A percentile compares a stretch with the other conserved stretches of the same genome.
These are phyloP conservation scores for Typha latifolia DNA, from an alignment of 176 grass and related monocot genomes.

Conservation along the genomic window DNA sequence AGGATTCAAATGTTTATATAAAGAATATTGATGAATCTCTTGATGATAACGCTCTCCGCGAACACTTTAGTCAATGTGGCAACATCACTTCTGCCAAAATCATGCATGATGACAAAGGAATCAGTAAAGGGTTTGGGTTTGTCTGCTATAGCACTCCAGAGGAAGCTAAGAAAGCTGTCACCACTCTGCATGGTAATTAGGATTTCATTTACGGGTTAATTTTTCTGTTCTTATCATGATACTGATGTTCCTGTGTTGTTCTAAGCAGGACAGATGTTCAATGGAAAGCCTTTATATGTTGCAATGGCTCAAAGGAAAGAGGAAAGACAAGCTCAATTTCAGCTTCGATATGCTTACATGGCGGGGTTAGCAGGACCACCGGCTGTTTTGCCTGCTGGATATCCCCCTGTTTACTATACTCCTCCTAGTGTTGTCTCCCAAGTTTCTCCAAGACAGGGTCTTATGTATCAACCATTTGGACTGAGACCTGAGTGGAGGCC, in stretches of 20 bases:
- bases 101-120: constrained; percentile 68
- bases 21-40: constrained; percentile 73
- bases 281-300: constrained; percentile 81
- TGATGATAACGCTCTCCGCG: constrained; percentile 42
- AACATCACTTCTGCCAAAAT: constrained; percentile 68
- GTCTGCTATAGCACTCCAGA: constrained; percentile 68
- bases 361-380: constrained; percentile 25
- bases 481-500: constrained; percentile 43
- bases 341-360: constrained; percentile 38
- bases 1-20: constrained; percentile 78
- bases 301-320: constrained; percentile 78
- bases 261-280: constrained; percentile 57
- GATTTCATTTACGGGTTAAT: neutral
- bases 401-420: constrained; percentile 55
- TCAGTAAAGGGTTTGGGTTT: constrained; percentile 87
- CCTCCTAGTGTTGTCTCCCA: constrained; percentile 37
- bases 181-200: constrained; percentile 51
- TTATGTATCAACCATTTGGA: constrained; percentile 43
- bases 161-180: constrained; percentile 60
- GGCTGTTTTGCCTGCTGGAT: constrained; percentile 37
- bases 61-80: constrained; percentile 65
- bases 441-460: constrained; percentile 45
- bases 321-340: constrained; percentile 46
- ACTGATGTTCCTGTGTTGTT: neutral
- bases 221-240: neutral